Percentiles rank a stretch among this genome's conserved stretches.
These are phyloP conservation scores for Aspergillus alliaceus DNA, from an alignment of 2,329 filamentous ascomycete species.

Conservation along the genomic window DNA sequence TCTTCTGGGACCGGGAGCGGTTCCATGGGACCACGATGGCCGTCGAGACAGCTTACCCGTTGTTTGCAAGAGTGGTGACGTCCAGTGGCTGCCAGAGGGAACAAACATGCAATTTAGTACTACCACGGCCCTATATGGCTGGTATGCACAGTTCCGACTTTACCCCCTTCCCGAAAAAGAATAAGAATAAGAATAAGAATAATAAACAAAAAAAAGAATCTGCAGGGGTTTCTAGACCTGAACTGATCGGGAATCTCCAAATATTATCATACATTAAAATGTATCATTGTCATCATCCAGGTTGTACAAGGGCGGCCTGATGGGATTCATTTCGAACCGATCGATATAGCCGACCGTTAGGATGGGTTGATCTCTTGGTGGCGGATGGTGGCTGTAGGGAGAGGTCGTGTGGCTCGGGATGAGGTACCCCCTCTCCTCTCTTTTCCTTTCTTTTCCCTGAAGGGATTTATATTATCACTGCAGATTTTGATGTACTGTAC, in stretches of 20 bases:
- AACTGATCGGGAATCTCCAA: too few relatives aligned
- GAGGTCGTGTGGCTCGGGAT: conserved; percentile 59
- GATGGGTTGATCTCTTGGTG: conserved; percentile 44
- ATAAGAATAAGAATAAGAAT: background rate
- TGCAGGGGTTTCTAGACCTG: too few relatives aligned
- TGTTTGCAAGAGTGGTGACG: conserved; percentile 5
- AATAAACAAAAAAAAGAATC: background rate
- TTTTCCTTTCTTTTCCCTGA: conserved; percentile 21
- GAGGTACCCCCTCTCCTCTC: conserved; percentile 13
- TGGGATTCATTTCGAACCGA: background rate
- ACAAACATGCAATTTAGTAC: background rate
- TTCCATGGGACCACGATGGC: conserved; percentile 20
- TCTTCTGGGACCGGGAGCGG: conserved; percentile 11
- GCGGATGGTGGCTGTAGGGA: conserved; percentile 22
- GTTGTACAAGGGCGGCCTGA: background rate
- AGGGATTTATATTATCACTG: conserved; percentile 32
- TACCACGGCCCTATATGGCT: background rate
- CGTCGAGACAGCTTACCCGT: conserved; percentile 1
- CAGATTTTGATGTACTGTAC: background rate
- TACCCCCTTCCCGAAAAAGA: too few relatives aligned
- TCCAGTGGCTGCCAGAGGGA: background rate
- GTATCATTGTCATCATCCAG: too few relatives aligned
- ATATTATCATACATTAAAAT: too few relatives aligned
- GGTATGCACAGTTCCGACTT: background rate
- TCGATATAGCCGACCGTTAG: conserved; percentile 23